Evolutionary conservation across 2,329 filamentous ascomycete genomes (phyloP).

Genomic region (Myriosclerotinia duriaeana): DNA sequence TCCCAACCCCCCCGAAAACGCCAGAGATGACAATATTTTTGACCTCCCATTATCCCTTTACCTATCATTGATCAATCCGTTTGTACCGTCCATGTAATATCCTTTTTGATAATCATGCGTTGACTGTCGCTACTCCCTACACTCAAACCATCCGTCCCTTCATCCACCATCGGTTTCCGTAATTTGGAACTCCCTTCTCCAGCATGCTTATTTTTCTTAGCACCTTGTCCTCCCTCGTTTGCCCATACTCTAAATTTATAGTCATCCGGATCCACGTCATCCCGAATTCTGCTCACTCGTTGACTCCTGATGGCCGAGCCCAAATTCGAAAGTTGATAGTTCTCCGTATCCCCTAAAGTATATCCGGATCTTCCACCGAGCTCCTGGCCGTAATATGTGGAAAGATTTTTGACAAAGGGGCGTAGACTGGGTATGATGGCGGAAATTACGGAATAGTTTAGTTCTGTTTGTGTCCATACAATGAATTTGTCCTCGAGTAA

Average conservation of each 20-base stretch:
- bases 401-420: conserved; percentile 45
- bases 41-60: neutral
- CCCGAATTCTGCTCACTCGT: neutral
- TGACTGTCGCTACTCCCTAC: conserved; percentile 29
- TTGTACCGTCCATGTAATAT: conserved; percentile 34
- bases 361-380: conserved; percentile 12
- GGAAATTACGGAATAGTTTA: conserved; percentile 46
- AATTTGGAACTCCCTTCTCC: neutral
- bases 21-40: neutral
- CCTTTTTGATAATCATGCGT: conserved; percentile 31
- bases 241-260: conserved; percentile 26
- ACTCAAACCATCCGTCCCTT: conserved; percentile 20
- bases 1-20: neutral
- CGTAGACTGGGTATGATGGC: conserved; percentile 48
- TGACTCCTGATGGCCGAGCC: neutral
- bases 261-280: conserved; percentile 21
- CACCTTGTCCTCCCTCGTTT: conserved; percentile 1
- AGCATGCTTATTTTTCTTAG: neutral
- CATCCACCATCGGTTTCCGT: neutral
- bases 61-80: conserved; percentile 26
- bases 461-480: conserved; percentile 45
- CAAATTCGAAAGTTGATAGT: conserved; percentile 24
- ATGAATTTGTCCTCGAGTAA: conserved; percentile 42
- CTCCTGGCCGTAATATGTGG: conserved; percentile 40
- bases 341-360: conserved; percentile 13